phyloP scores from a whole-genome alignment of 2,329 filamentous ascomycete species.

The Dothideomycetes sp. region DNA sequence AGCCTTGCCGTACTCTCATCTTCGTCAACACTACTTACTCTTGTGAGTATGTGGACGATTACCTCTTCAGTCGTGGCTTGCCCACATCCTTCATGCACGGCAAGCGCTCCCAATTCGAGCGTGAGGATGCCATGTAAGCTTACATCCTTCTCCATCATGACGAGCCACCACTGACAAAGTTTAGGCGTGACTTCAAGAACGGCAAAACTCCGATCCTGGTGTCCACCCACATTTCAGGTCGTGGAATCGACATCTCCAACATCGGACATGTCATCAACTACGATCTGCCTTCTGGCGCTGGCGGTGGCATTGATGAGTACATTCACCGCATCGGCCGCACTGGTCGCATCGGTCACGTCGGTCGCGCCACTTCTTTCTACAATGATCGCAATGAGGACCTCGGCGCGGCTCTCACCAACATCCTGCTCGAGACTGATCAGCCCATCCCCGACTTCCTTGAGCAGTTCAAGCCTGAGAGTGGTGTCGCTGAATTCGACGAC shows the following conservation, averaged over 20 bases:
- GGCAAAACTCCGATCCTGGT: constrained; percentile 71
- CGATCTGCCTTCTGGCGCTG: constrained; percentile 61
- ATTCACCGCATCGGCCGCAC: constrained; percentile 93
- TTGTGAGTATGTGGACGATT: constrained; percentile 81
- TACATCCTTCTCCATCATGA: too few relatives aligned
- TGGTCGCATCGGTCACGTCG: constrained; percentile 80
- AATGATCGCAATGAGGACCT: constrained; percentile 65
- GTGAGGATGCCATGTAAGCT: constrained; percentile 76
- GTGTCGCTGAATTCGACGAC: constrained; percentile 40
- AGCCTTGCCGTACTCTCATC: constrained; percentile 70
- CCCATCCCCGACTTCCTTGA: constrained; percentile 72
- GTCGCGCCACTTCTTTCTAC: constrained; percentile 82
- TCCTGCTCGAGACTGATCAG: constrained; percentile 70
- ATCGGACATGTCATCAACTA: constrained; percentile 91
- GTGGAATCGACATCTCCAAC: constrained; percentile 79
- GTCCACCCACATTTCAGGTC: constrained; percentile 75
- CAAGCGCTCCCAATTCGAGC: constrained; percentile 78
- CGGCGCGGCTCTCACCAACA: constrained; percentile 63
- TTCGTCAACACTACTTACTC: constrained; percentile 76
- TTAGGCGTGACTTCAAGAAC: constrained; percentile 61
- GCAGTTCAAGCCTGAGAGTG: constrained; percentile 48
- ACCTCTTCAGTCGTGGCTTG: constrained; percentile 65
- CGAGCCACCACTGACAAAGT: too few relatives aligned
- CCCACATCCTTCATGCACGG: constrained; percentile 83
- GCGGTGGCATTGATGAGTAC: constrained; percentile 91